Base-by-base conservation (phyloP, 805 yeast species). In the Jamesozyma spencerorum region DNA sequence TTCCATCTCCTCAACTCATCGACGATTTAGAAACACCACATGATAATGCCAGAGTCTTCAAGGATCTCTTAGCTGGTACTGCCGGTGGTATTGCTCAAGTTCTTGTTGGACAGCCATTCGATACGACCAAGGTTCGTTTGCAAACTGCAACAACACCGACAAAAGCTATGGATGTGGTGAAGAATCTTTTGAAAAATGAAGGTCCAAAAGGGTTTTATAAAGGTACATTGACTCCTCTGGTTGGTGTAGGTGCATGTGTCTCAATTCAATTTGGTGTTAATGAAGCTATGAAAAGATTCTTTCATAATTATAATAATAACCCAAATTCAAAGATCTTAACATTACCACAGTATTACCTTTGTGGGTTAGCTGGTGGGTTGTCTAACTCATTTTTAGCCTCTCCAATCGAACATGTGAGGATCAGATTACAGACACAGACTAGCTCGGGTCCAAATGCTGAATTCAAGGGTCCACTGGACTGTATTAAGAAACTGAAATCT, bases 211-310 rank as follows among this genome's bases (percentile, higher is more conserved):
- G 94, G 0, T 85, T 90, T 55, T 92, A 90, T 64, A 79, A 94
- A 61, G 98, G 98, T 29, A 87, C 96, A 1, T 57, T 87, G 51
- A 88, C 97, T 0, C 98, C 98, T 15, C 69, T 90, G 54, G 59
- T 92, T 28, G 98, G 98, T 14, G 86, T 90, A n/a, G 98, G 98
- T 40, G 97, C 96, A 0, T 88, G 97, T 69, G 97, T 90, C 12
- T 84, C 95, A 7, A 83, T 90, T 31, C 98, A 92, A 62, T 90
- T 90, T 57, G 92, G 95, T 34, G 94, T 86, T 32, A 88, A 88
- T 57, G 97, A 90, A 62, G 83, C 72, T 55, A 86, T 90, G 95
- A 92, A 92, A 64, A 71, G 97, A 53, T 66, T 71, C 46, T 87
- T 84, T 37, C 57, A 57, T 18, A 71, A 72, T 47, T 60, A 60